Evolutionary conservation across 768 basidiomycete genomes (phyloP), one percentile per base, ranked within the genome.

Genomic region (Paxillus involutus): DNA sequence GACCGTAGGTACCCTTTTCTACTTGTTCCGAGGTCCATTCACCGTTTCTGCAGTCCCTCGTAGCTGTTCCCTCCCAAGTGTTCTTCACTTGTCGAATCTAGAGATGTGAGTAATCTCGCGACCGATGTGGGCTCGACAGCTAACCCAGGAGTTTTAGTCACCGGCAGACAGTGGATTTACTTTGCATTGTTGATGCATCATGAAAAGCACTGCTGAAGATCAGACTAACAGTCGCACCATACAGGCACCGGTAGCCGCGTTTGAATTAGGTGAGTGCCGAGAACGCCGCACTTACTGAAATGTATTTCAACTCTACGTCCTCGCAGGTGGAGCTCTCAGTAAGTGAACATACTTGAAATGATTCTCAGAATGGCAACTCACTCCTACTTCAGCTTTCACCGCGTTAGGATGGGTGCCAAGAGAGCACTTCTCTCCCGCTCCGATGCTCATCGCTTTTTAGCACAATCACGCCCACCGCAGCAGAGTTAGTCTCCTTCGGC

Each of bases 241-340:
- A 26, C 29, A 57, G 55, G 48, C 32, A 11, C 52, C 49, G 3
- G 29, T 50, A 17, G 43, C 46, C 14, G 36, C 35, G 14, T 54
- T 54, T 37, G 46, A 60, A 54, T 24, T 55, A 7, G 46, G 56
- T 41, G 35, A 33, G 56, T 21, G 5, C 11, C 17, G 19, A n/a
- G 17, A 32, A 6, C 9, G 24, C 16, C 13, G 13, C 16, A 46
- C 41, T 3, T 36, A 16, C 6, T 39, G 2, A 3, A 26, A 26
- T 16, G 9, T 24, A 26, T 39, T 35, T 40, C 30, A 59, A 17
- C 13, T 24, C 21, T 13, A 0, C 26, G 26, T 26, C 14, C 6
- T 49, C 21, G 0, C 19, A 60, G 58, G 12, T 12, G 58, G 51
- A 32, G 13, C 40, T 10, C 35, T 52, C 41, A 30, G 58, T 59